A percentile compares a stretch with the other conserved stretches of the same genome.
Evolutionary conservation across 495 filamentous ascomycete genomes (phyloP).

Genomic region (Usnea hakonensis): DNA sequence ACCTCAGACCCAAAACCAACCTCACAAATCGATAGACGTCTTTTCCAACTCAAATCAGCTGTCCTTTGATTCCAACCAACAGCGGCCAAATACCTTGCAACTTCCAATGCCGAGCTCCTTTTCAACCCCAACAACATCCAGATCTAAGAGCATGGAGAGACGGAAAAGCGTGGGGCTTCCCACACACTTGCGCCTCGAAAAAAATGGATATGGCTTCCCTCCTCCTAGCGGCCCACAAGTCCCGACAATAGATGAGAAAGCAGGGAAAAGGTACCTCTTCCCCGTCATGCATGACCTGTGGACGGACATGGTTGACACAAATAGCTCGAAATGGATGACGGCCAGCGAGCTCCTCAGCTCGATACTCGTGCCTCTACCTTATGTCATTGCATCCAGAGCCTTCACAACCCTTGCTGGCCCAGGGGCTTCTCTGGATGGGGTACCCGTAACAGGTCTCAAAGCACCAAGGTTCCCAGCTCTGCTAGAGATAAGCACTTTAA

Average conservation of each 20-base stretch:
- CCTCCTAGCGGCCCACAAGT: constrained; percentile 7
- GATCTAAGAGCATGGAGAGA: constrained; percentile 24
- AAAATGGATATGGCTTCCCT: constrained; percentile 20
- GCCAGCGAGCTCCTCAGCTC: constrained; percentile 29
- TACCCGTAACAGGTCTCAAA: background rate
- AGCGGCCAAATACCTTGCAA: constrained; percentile 4
- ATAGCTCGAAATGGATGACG: constrained; percentile 24
- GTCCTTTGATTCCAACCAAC: background rate
- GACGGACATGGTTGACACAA: constrained; percentile 2
- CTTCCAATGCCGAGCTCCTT: constrained; percentile 17
- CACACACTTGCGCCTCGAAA: constrained; percentile 20
- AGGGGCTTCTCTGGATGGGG: background rate
- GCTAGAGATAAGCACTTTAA: constrained; percentile 10
- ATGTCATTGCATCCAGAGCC: constrained; percentile 16
- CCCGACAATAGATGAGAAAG: constrained; percentile 3
- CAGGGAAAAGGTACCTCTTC: constrained; percentile 7
- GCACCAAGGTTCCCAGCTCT: background rate
- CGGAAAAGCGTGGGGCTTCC: constrained; percentile 25
- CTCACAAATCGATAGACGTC: constrained; percentile 3
- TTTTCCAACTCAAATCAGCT: background rate
- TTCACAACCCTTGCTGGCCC: background rate
- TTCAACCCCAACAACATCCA: constrained; percentile 13
- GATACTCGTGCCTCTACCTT: constrained; percentile 32
- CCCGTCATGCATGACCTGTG: background rate
- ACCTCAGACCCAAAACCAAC: constrained; percentile 8